Evolutionary conservation across 768 basidiomycete species (phyloP), one percentile per base, ranked within the genome.

Genomic region (Pholiota conissans): DNA sequence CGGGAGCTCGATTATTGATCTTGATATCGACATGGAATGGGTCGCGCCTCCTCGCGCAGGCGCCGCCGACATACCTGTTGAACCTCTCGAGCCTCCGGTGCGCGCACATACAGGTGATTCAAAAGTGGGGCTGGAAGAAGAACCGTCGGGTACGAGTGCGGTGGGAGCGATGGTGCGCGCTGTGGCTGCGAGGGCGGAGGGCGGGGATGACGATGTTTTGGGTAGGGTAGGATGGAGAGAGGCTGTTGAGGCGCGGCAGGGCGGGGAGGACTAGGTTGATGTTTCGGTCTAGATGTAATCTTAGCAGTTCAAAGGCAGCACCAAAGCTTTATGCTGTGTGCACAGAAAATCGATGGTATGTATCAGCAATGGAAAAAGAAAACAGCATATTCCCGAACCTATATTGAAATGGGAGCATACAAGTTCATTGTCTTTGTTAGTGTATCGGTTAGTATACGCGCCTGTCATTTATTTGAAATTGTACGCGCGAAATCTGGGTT

Each of bases 1-100:
- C 5, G 92, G 92, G 3, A 78, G 79, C 50, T 73, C 78, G 22
- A 79, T 93, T 22, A 66, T 91, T 13, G 85, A 90, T 58, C 76
- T 92, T 13, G 81, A 83, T 55, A 76, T 91, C n/a, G 74, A 65
- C 14, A 65, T 62, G 63, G 63, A 65, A 29, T 65, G 63, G 62
- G 52, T 53, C 20, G 49, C 55, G 3, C 54, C 61, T 13, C 28
- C 52, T 9, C 22, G 53, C 20, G 5, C 61, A 5, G 30, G 30
- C 30, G 30, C 30, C n/a, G n/a, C 26, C 4, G 39, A 30, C 6
- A n/a, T 37, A 16, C n/a, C 24, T n/a, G 49, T 22, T 2, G 53
- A 30, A 26, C 52, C 16, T 24, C 24, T 59, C 27, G 63, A 64
- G 48, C 63, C 62, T 1, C 61, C 63, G 0, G 54, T 60, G 27